phyloP scores from a whole-genome alignment of 352 stramenopile species.

The Thalassiosira delicatula region DNA sequence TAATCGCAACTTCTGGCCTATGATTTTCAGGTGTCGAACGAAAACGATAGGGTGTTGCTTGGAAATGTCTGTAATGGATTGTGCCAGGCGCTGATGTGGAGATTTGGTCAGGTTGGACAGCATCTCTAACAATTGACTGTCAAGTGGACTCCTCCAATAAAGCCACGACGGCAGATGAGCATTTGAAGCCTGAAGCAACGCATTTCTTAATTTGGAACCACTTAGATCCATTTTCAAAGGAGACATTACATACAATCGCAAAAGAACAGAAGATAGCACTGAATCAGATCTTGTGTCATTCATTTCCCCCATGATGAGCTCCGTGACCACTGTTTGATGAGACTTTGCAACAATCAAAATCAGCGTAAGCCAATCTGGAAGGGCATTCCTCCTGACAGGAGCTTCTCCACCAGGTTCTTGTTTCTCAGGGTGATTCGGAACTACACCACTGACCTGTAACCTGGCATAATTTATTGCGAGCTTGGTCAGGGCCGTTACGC shows the following conservation, averaged over 20 bases:
- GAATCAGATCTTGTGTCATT: conserved; percentile 6
- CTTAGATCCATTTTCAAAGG: conserved; percentile 66
- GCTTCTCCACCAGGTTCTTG: neutral
- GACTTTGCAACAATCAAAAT: conserved; percentile 53
- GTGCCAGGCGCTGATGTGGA: conserved; percentile 46
- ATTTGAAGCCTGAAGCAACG: conserved; percentile 65
- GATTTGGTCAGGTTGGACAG: conserved; percentile 56
- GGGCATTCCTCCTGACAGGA: conserved; percentile 27
- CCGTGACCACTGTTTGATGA: conserved; percentile 50
- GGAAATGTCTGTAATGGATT: conserved; percentile 60
- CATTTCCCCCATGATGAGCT: conserved; percentile 53
- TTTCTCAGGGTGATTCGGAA: neutral
- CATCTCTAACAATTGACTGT: conserved; percentile 67
- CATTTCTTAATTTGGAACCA: conserved; percentile 53
- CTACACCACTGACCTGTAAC: conserved; percentile 1
- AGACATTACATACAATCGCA: conserved; percentile 74
- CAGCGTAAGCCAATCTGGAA: conserved; percentile 69
- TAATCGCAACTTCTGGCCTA: conserved; percentile 53
- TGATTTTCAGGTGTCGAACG: conserved; percentile 57
- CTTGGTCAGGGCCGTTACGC: conserved; percentile 16
- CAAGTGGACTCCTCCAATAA: conserved; percentile 64
- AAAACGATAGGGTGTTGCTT: conserved; percentile 77
- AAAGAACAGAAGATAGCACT: conserved; percentile 47
- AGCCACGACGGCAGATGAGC: conserved; percentile 44
- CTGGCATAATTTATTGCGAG: conserved; percentile 39